A percentile compares a stretch with the other conserved stretches of the same genome.
phyloP scores from a whole-genome alignment of 768 basidiomycete genomes.

The Rhizopogon vesiculosus region DNA sequence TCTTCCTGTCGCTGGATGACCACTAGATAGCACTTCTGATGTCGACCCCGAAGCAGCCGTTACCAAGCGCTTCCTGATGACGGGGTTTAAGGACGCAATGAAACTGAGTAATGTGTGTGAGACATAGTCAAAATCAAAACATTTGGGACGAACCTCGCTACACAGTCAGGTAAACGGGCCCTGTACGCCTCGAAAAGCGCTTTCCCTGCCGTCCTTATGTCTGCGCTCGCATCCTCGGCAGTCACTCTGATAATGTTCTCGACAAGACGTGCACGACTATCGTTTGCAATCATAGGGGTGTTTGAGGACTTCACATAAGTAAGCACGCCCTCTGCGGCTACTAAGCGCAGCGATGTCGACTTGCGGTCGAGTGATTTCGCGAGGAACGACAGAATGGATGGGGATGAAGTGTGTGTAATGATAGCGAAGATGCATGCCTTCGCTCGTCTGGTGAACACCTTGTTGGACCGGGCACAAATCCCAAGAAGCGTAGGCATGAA shows the following conservation, averaged over 20 bases:
- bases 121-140: neutral
- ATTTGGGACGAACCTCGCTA: constrained; percentile 51
- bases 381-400: constrained; percentile 60
- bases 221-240: constrained; percentile 58
- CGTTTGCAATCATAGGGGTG: constrained; percentile 74
- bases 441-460: constrained; percentile 67
- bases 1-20: no score
- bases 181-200: constrained; percentile 76
- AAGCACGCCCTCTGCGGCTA: constrained; percentile 61
- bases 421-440: constrained; percentile 53
- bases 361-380: constrained; percentile 49
- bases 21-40: neutral
- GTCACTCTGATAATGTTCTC: constrained; percentile 65
- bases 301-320: constrained; percentile 60
- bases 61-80: constrained; percentile 71
- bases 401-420: constrained; percentile 63
- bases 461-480: constrained; percentile 72
- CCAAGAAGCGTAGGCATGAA: constrained; percentile 65
- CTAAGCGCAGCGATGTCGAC: constrained; percentile 55
- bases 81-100: constrained; percentile 66
- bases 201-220: constrained; percentile 51
- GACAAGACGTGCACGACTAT: constrained; percentile 56
- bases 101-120: constrained; percentile 45
- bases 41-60: neutral
- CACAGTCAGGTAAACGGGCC: constrained; percentile 58